Evolutionary conservation across 179 eudicot species (phyloP).

Genomic region (Actinidia chinensis): DNA sequence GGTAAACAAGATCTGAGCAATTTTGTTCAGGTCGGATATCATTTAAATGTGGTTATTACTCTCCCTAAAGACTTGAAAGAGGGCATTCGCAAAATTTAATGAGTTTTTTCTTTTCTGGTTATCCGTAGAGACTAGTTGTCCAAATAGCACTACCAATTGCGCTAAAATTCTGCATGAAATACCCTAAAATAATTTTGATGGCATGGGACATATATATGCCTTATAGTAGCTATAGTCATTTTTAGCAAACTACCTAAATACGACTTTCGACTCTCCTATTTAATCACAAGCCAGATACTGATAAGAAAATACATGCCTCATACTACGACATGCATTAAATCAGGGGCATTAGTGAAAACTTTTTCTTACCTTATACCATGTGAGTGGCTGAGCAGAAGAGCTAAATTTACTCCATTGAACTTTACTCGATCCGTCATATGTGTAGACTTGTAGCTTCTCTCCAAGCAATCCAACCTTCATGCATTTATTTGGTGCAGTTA

Average conservation of each 20-base stretch:
- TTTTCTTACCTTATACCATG: conserved; percentile 75
- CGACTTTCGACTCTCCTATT: background rate
- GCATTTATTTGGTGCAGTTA: background rate
- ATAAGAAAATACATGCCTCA: too few species aligned
- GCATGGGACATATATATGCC: background rate
- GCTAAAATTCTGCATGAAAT: background rate
- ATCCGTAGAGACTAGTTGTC: background rate
- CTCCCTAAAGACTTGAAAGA: background rate
- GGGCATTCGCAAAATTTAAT: background rate
- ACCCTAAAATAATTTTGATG: background rate
- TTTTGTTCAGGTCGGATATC: background rate
- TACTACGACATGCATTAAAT: background rate
- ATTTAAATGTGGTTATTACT: background rate
- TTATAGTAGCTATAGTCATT: background rate
- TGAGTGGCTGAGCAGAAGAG: conserved; percentile 43
- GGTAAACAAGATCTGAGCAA: background rate
- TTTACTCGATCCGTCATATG: conserved; percentile 38
- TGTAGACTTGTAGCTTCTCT: conserved; percentile 60
- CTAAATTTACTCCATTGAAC: conserved; percentile 48
- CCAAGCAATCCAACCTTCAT: conserved; percentile 79
- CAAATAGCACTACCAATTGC: background rate
- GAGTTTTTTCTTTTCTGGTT: background rate
- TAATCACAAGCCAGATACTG: background rate
- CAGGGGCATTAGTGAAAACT: background rate
- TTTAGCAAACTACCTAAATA: background rate